Conservation (phyloP, 176 grass and related monocot species). For the Miscanthus lutarioriparius region DNA sequence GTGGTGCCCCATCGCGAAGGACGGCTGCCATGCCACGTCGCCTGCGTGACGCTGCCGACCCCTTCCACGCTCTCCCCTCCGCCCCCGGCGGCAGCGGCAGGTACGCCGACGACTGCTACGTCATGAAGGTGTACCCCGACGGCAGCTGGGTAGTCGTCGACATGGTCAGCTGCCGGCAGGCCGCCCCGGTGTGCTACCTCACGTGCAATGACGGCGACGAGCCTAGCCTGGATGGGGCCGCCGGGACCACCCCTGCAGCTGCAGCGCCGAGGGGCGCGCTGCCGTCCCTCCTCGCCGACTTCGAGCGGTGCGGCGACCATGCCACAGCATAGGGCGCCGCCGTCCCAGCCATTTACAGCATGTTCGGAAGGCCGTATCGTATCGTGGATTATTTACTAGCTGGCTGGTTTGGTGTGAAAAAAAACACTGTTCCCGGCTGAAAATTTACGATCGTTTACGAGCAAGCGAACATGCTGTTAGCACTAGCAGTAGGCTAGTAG, state of each 20-base stretch:
- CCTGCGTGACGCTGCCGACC: slow-evolving; percentile 26
- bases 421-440: too few species aligned
- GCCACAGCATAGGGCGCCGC: not conserved
- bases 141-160: slow-evolving; percentile 33
- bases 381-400: too few species aligned
- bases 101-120: slow-evolving; percentile 37
- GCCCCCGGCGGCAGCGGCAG: not conserved
- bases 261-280: not conserved
- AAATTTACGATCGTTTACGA: too few species aligned
- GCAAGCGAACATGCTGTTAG: too few species aligned
- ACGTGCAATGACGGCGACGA: slow-evolving; percentile 13
- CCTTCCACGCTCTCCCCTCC: not conserved
- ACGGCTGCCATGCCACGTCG: slow-evolving; percentile 44
- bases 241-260: not conserved
- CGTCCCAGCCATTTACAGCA: not conserved
- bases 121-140: slow-evolving; percentile 48
- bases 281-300: not conserved
- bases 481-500: not conserved
- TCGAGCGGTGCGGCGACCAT: slow-evolving; percentile 43
- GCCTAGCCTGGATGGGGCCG: not conserved
- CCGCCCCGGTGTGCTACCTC: slow-evolving; percentile 36
- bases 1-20: slow-evolving; percentile 26
- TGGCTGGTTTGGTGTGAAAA: too few species aligned
- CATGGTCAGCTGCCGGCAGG: slow-evolving; percentile 27
- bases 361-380: too few species aligned